phyloP scores from a whole-genome alignment of 202 grass and related monocot genomes.

The Setaria italica region DNA sequence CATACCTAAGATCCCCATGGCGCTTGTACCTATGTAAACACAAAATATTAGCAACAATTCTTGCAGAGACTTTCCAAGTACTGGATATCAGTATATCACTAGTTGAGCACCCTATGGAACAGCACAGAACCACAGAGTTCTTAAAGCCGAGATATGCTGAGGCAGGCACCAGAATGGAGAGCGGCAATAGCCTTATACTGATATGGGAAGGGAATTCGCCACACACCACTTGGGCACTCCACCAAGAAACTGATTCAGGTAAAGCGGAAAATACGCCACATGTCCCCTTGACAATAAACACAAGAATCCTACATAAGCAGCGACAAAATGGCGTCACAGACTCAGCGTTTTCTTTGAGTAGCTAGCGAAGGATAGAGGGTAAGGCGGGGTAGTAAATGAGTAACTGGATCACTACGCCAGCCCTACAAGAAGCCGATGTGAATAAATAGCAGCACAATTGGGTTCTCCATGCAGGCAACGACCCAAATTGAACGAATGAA shows the following conservation, averaged over 20 bases:
- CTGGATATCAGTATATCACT: constrained; percentile 10
- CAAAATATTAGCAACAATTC: constrained; percentile 30
- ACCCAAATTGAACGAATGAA: constrained; percentile 12
- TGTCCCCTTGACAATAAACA: constrained; percentile 20
- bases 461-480: background rate
- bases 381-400: background rate
- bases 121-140: background rate
- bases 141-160: constrained; percentile 10
- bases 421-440: constrained; percentile 10
- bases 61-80: constrained; percentile 26
- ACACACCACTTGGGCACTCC: constrained; percentile 34
- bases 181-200: constrained; percentile 2
- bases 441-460: constrained; percentile 33
- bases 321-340: constrained; percentile 25
- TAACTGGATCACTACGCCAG: constrained; percentile 10
- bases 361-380: constrained; percentile 8
- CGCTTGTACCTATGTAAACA: constrained; percentile 41
- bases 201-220: background rate
- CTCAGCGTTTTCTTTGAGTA: background rate
- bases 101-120: constrained; percentile 2
- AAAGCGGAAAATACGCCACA: constrained; percentile 37
- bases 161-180: constrained; percentile 12
- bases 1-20: constrained; percentile 85
- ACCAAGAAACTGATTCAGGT: constrained; percentile 39
- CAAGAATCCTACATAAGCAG: constrained; percentile 41